Base-by-base conservation (phyloP, 1,139 yeast species). In the Blastobotrys capitulatus region DNA sequence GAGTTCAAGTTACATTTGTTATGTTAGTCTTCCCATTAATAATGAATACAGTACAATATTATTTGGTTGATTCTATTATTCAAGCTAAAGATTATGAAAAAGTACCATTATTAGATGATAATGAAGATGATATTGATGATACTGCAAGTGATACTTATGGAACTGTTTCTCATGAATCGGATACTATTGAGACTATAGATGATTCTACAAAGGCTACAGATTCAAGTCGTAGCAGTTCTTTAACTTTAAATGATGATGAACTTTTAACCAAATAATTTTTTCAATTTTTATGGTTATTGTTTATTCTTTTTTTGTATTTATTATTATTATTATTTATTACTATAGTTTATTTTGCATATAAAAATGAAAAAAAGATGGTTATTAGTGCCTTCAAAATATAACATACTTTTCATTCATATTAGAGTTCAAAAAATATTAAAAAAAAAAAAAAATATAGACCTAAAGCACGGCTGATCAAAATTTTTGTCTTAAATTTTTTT, bases 11-110 rank as follows among this genome's bases (percentile, higher is more conserved):
- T 8, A 82, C 86, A 45, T 78, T 92, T 57, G 96, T 92, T 42
- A 85, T 90, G 82, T 79, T 90, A 63, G 77, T 88, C 1, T 70
- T 70, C 56, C 73, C 72, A 20, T 46, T 64, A 35, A 51, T 57
- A 15, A 80, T 92, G 84, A 90, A 92, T 66, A 82, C 94, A 54
- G 73, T 92, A 57, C 97, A 92, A 69, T 85, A 88, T 62, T 78
- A 86, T 45, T 78, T 92, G 56, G 82, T 92, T 41, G 98, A 92
- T 64, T 86, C 86, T 60, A 85, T 92, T 53, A 89, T 92, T 58
- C 88, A 86, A 65, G 69, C 80, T 42, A 79, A 79, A 1, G 71
- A 71, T 32, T 63, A 65, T 50, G 61, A 58, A 38, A 48, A 53
- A 26, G 36, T 29, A 16, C 25, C 29, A 16, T 20, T 20, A 4